Conservation (phyloP, 2,329 filamentous ascomycete genomes). For the Hypoxylon sp. region DNA sequence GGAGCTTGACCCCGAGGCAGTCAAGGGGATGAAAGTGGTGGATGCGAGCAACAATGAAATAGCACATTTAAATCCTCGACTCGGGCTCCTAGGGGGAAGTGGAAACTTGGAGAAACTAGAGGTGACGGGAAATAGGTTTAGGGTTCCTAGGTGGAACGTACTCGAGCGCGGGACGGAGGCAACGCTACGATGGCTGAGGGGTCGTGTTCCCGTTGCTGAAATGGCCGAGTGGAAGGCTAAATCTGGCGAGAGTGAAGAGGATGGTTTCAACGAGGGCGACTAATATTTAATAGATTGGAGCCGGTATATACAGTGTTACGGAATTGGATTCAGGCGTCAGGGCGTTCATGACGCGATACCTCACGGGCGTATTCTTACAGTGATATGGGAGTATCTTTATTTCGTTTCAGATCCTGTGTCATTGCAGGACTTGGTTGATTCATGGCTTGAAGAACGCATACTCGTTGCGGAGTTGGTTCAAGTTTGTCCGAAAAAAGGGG, state of each 20-base stretch:
- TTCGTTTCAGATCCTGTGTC: no score
- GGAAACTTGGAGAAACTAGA: slow-evolving; percentile 72
- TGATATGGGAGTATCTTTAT: no score
- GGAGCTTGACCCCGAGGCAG: slow-evolving; percentile 75
- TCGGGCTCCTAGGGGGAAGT: slow-evolving; percentile 77
- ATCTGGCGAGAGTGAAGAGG: slow-evolving; percentile 50
- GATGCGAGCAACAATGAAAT: slow-evolving; percentile 90
- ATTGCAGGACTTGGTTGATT: slow-evolving; percentile 21
- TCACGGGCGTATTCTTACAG: slow-evolving; percentile 12
- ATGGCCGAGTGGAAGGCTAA: slow-evolving; percentile 64
- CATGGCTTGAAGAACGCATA: slow-evolving; percentile 18
- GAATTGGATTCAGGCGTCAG: slow-evolving; percentile 5
- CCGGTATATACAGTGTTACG: slow-evolving; percentile 7
- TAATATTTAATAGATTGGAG: slow-evolving; percentile 22
- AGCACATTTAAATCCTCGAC: slow-evolving; percentile 77
- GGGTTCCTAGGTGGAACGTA: slow-evolving; percentile 84
- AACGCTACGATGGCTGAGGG: slow-evolving; percentile 80
- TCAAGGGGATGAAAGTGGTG: slow-evolving; percentile 77
- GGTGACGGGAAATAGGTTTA: slow-evolving; percentile 85
- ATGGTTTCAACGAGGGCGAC: slow-evolving; percentile 37
- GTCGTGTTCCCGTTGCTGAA: slow-evolving; percentile 72
- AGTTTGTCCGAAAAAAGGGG: slow-evolving; percentile 18
- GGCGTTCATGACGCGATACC: slow-evolving; percentile 18
- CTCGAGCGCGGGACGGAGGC: slow-evolving; percentile 89
- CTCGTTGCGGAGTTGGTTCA: slow-evolving; percentile 16